Base-by-base conservation (phyloP, 495 filamentous ascomycete species). In the Acidomyces sp. region DNA sequence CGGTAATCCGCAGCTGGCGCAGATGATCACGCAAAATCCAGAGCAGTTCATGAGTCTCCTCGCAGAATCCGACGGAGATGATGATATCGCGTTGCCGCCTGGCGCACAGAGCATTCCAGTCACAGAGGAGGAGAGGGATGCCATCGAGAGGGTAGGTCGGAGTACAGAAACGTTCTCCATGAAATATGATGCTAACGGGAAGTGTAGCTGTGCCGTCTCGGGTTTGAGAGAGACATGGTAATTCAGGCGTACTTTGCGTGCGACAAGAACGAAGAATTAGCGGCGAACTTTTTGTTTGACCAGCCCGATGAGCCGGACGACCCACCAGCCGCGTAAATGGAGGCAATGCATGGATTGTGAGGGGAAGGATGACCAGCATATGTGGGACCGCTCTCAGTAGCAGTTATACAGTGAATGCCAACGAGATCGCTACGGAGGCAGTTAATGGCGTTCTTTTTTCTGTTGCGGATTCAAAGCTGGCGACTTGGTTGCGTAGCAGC, bases 181-280 rank as follows among this genome's bases (percentile, higher is more conserved):
- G 17, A 24, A 19, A 4, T 0, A 30, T 48, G n/a, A n/a, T 41
- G 60, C 67, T 67, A 54, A 66, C 41, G 20, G 3, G 9, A n/a
- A 16, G 27, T 41, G 9, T 49, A 93, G 85, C 68, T 97, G 48
- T 88, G 83, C 59, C 77, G 77, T 41, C 75, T 97, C 21, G 90
- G 90, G 9, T 97, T 97, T 59, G 74, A 86, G 37, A 78, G 87
- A 21, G 88, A 96, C 52, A 72, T 80, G 49, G 92, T 88, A 30
- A 93, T 97, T 56, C 90, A 97, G 66, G 90, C 90, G 10, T 97
- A 96, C 65, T 96, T 97, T 58, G 90, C 90, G 5, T 97, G 90
- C 60, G 90, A 97, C 62, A 97, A 96, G 70, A 95, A 97, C 60
- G 90, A 97, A 62, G 90, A 97, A 58, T 67, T 96, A 25, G 87